These are phyloP conservation scores for Epichloe amarillans DNA, from an alignment of 2,329 filamentous ascomycete genomes.

Conservation along the genomic window DNA sequence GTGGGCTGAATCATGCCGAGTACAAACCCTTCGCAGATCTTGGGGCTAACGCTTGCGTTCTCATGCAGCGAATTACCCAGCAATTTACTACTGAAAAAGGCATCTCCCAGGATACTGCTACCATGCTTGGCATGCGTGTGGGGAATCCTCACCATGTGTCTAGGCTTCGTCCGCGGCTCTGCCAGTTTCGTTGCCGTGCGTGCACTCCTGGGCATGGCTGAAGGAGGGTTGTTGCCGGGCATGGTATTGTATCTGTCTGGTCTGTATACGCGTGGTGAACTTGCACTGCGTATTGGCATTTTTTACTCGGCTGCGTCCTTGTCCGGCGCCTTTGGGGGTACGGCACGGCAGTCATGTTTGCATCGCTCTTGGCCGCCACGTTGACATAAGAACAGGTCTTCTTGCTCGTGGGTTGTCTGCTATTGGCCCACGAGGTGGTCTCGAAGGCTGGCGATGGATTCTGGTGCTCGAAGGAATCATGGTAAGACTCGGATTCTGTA, in stretches of 20 bases:
- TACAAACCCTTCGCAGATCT: too few relatives aligned
- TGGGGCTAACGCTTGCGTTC: too few relatives aligned
- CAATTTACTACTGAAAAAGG: conserved; percentile 49
- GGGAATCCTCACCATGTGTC: conserved; percentile 57
- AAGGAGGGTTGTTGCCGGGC: conserved; percentile 58
- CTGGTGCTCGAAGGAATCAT: conserved; percentile 40
- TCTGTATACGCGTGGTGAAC: conserved; percentile 62
- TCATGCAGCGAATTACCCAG: conserved; percentile 42
- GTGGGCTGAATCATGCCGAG: conserved; percentile 16
- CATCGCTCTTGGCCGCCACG: too few relatives aligned
- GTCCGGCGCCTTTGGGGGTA: conserved; percentile 53
- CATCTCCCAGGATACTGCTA: conserved; percentile 49
- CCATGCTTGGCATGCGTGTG: conserved; percentile 50
- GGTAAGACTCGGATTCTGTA: conserved; percentile 13
- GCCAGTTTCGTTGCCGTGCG: conserved; percentile 54
- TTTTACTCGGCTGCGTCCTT: conserved; percentile 59
- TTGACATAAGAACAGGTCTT: conserved; percentile 39
- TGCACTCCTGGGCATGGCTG: conserved; percentile 52
- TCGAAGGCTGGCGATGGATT: conserved; percentile 61
- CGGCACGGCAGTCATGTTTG: too few relatives aligned
- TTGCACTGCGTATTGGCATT: conserved; percentile 59
- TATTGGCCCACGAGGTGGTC: conserved; percentile 50
- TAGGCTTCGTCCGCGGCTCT: conserved; percentile 54
- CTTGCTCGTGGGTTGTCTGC: conserved; percentile 55
- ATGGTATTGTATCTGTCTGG: conserved; percentile 59